Evolutionary conservation across 148 eudicot genomes (phyloP), one percentile per base, ranked within the genome.

Genomic region (Suaeda aralocaspica): DNA sequence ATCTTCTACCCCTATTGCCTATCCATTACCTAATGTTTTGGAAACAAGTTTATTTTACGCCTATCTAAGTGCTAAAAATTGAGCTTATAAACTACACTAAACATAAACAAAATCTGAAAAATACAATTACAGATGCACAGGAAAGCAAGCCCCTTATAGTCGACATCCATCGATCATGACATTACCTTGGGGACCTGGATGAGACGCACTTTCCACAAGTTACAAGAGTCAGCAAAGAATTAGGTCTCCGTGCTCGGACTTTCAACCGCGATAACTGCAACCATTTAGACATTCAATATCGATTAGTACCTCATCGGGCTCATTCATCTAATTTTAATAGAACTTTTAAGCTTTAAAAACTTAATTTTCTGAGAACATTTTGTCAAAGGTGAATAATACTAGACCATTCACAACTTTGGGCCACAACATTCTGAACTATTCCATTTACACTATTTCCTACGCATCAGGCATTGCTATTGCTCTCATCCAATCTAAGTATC

Each of bases 151-250:
- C 68, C 9, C 13, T 46, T 11, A 64, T 46, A 68, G 28, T 58
- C 44, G 30, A 8, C 2, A 16, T 45, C 53, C 46, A 48, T 31
- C 45, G 57, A 25, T 41, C 21, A 63, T 49, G 28, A 72, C 56
- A 22, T 79, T 81, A 84, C 81, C 89, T 88, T 21, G 98, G 88
- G 14, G 98, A 92, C 70, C 78, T 86, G 39, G 88, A 57, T 24
- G 96, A 75, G 64, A 86, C 59, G 71, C 94, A 92, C 74, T 73
- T 89, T 66, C 96, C 98, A 61, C 98, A 92, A 15, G 89, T 82
- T 53, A 92, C 83, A 25, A 80, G 78, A 78, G 78, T 84, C 71
- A 86, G 82, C 75, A 92, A 62, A 1, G 86, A 66, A 44, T 75
- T 80, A 55, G 85, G 82, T 59, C 80, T 87, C 71, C 89, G 79